Conservation (phyloP, 2,329 filamentous ascomycete species). For the Ceratocystis huliohia region DNA sequence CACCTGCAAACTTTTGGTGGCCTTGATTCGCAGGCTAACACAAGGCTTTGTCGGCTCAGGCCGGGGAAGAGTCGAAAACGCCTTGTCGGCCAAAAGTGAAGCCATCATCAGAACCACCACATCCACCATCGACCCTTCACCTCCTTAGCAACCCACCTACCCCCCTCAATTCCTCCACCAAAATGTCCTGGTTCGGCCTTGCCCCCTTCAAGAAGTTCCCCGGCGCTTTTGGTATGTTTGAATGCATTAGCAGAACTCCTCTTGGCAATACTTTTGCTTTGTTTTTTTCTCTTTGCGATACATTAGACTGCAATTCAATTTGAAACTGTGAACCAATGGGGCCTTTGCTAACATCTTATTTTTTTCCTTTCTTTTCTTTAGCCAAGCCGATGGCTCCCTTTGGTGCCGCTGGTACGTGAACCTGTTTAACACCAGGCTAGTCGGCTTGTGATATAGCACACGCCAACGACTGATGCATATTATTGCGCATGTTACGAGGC, state of each 20-base stretch:
- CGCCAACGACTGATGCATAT: too few relatives aligned
- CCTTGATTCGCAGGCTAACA: constrained; percentile 19
- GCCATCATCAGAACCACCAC: constrained; percentile 29
- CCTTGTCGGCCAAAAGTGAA: constrained; percentile 23
- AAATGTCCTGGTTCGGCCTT: constrained; percentile 61
- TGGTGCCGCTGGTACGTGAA: constrained; percentile 69
- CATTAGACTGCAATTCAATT: not conserved
- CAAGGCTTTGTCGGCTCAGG: constrained; percentile 17
- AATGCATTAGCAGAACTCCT: not conserved
- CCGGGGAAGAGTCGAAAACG: constrained; percentile 19
- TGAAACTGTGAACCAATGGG: constrained; percentile 21
- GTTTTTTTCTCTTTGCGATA: not conserved
- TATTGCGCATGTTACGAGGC: not conserved
- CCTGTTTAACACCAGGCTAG: not conserved
- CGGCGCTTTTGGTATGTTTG: constrained; percentile 59
- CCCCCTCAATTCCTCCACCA: constrained; percentile 34
- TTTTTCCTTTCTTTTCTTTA: constrained; percentile 31
- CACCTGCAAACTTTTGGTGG: not conserved
- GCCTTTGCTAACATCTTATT: constrained; percentile 25
- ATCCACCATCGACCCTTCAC: constrained; percentile 21
- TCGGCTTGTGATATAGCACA: too few relatives aligned
- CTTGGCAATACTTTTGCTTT: not conserved
- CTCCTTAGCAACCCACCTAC: constrained; percentile 27
- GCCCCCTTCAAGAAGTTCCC: constrained; percentile 65
- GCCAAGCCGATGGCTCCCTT: constrained; percentile 87